Evolutionary conservation across 164 flowering plant species (phyloP).

Genomic region (Vitis riparia): DNA sequence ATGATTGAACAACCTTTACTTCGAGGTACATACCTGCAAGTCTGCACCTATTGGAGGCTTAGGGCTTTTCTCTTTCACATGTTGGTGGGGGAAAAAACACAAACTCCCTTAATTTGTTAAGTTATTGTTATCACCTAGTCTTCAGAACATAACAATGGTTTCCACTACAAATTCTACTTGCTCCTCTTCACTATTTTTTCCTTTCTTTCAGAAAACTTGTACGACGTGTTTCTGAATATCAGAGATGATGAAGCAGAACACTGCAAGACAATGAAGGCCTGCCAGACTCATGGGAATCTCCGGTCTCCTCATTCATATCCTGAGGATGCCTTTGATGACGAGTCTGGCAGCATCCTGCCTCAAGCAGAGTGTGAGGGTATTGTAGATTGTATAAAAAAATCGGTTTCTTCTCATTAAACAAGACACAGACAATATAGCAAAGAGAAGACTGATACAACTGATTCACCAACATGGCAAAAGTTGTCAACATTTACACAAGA

Average conservation of each 20-base stretch:
- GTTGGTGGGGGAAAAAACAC: no score
- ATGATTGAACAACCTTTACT: no score
- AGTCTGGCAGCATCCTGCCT: constrained; percentile 37
- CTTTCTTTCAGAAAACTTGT: constrained; percentile 64
- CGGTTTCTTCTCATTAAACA: constrained; percentile 36
- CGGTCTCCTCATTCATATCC: constrained; percentile 77
- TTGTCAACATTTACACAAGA: no score
- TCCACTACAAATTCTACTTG: not conserved
- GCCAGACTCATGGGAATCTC: constrained; percentile 85
- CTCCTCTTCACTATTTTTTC: not conserved
- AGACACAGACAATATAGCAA: constrained; percentile 12
- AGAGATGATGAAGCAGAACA: constrained; percentile 98
- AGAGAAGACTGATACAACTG: not conserved
- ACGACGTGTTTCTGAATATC: constrained; percentile 82
- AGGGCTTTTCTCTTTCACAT: no score
- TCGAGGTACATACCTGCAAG: no score
- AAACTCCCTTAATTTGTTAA: no score
- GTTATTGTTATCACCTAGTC: no score
- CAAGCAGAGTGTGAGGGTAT: constrained; percentile 80
- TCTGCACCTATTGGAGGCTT: no score
- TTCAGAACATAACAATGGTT: no score
- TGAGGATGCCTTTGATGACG: constrained; percentile 47
- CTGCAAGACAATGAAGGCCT: constrained; percentile 97
- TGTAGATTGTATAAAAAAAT: constrained; percentile 74
- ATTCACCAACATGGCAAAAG: no score